Percentiles rank a stretch among this genome's conserved stretches.
Evolutionary conservation across 495 filamentous ascomycete genomes (phyloP).

Genomic region (Bacidia gigantensis): DNA sequence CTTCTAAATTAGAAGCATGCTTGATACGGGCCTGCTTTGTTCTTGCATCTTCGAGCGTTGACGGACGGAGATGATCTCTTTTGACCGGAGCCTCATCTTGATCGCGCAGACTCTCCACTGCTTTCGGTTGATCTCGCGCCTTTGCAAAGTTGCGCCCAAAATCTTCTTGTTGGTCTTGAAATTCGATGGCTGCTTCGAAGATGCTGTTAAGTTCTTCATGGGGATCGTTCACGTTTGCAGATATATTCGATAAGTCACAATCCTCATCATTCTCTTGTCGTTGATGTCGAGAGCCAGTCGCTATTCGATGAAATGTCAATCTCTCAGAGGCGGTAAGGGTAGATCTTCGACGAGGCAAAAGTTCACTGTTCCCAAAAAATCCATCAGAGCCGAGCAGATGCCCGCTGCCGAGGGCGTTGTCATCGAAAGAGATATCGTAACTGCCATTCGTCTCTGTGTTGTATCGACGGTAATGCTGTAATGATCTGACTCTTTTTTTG

Average conservation of each 20-base stretch:
- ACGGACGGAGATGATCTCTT: no score
- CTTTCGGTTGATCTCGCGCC: background rate
- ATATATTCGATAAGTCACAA: conserved; percentile 1
- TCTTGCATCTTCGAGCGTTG: no score
- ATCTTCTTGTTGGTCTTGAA: background rate
- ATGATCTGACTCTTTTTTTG: background rate
- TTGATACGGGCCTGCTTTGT: no score
- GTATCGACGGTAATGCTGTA: background rate
- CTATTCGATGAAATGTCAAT: conserved; percentile 41
- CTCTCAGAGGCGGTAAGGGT: conserved; percentile 46
- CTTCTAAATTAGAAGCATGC: no score
- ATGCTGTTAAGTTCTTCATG: conserved; percentile 12
- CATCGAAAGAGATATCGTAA: background rate
- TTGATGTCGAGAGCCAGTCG: conserved; percentile 8
- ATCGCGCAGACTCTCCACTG: no score
- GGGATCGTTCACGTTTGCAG: background rate
- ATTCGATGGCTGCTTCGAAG: conserved; percentile 14
- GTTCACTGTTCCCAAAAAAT: background rate
- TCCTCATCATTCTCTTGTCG: background rate
- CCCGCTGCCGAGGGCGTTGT: background rate
- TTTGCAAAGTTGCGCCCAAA: background rate
- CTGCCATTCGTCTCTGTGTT: background rate
- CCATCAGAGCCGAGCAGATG: background rate
- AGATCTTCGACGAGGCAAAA: conserved; percentile 9
- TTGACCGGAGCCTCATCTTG: no score